These are phyloP conservation scores for Apiospora arundinis DNA, from an alignment of 2,329 filamentous ascomycete species.

Conservation along the genomic window DNA sequence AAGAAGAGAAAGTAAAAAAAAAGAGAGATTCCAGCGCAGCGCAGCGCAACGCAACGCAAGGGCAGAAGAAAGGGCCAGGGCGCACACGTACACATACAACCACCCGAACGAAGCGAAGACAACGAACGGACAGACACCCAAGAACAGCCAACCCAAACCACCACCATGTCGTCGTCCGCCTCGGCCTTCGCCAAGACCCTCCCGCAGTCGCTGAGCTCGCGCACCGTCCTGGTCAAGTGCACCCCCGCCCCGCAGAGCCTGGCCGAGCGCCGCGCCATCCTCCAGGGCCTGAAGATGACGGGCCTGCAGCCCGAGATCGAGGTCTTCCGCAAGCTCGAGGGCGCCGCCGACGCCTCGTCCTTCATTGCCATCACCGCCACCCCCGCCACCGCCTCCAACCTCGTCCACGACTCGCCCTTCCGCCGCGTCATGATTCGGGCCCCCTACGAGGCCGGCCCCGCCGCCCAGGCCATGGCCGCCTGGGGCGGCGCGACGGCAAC, in stretches of 20 bases:
- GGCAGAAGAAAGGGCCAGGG: background rate
- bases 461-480: constrained; percentile 32
- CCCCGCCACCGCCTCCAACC: constrained; percentile 43
- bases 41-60: constrained; percentile 3
- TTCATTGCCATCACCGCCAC: constrained; percentile 58
- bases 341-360: constrained; percentile 45
- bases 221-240: constrained; percentile 56
- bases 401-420: constrained; percentile 55
- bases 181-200: constrained; percentile 37
- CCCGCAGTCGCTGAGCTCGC: constrained; percentile 35
- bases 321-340: constrained; percentile 57
- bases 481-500: constrained; percentile 27
- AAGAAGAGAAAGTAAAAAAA: background rate
- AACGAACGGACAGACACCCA: background rate
- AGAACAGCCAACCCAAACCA: background rate
- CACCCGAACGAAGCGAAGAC: background rate
- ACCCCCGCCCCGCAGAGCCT: constrained; percentile 58
- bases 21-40: background rate
- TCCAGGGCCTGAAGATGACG: constrained; percentile 57
- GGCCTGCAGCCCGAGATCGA: constrained; percentile 50
- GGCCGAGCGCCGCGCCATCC: constrained; percentile 60
- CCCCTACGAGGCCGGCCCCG: constrained; percentile 22
- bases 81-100: background rate
- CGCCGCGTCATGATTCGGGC: constrained; percentile 48
- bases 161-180: background rate